Evolutionary conservation across 2,329 filamentous ascomycete species (phyloP).

Genomic region (Aspergillus pseudoterreus): DNA sequence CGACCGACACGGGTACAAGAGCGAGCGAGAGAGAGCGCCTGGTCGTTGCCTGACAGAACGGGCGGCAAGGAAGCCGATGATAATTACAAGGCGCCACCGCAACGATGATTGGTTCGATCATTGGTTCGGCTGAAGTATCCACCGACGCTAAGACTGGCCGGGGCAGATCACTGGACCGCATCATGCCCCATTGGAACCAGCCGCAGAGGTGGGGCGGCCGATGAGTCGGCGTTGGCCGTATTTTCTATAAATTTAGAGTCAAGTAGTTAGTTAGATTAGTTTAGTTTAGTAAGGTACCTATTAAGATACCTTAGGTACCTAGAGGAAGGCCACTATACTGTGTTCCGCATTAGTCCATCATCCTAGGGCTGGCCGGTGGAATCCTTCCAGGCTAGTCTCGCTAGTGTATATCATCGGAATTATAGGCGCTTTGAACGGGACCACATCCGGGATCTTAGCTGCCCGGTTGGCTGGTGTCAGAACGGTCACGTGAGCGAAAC

Average conservation of each 20-base stretch:
- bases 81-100: constrained; percentile 12
- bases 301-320: no score
- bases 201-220: no score
- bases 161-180: constrained; percentile 12
- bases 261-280: no score
- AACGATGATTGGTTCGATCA: constrained; percentile 9
- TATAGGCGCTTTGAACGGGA: not conserved
- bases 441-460: not conserved
- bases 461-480: not conserved
- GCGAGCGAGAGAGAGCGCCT: not conserved
- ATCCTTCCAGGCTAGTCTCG: not conserved
- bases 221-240: no score
- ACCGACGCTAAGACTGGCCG: constrained; percentile 3
- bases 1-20: not conserved
- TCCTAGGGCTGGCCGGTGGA: no score
- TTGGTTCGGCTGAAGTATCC: constrained; percentile 14
- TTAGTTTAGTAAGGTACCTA: no score
- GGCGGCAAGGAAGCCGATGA: not conserved
- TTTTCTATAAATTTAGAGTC: no score
- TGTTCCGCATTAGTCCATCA: no score
- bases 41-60: not conserved
- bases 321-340: no score
- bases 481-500: not conserved
- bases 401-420: not conserved
- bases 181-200: no score